These are phyloP conservation scores for Penicillium taxi DNA, from an alignment of 495 filamentous ascomycete genomes.

Conservation along the genomic window DNA sequence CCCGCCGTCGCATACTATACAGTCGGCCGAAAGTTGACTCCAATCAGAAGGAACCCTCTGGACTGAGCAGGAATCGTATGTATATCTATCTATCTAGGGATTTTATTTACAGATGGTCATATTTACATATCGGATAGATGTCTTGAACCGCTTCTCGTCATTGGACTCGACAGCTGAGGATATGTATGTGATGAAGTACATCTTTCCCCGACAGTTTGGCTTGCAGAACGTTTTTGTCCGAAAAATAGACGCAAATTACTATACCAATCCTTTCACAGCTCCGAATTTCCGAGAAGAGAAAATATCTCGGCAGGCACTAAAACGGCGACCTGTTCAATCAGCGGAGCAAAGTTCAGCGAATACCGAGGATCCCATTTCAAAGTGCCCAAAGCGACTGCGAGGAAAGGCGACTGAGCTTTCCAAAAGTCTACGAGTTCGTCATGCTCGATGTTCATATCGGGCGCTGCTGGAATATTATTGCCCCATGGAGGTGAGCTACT, in stretches of 20 bases:
- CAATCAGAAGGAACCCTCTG: conserved; percentile 59
- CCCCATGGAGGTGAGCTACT: conserved; percentile 43
- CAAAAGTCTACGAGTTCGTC: conserved; percentile 57
- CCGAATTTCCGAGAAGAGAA: conserved; percentile 79
- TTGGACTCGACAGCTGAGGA: conserved; percentile 43
- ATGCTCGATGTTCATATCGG: conserved; percentile 68
- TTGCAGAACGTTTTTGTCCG: conserved; percentile 88
- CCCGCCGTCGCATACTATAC: conserved; percentile 82
- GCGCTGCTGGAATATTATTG: conserved; percentile 76
- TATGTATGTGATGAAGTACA: conserved; percentile 75
- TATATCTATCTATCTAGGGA: conserved; percentile 14
- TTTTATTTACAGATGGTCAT: background rate
- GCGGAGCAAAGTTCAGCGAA: too few species aligned
- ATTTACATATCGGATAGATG: conserved; percentile 47
- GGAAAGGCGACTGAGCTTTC: conserved; percentile 53
- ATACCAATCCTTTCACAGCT: conserved; percentile 64
- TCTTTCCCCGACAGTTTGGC: conserved; percentile 86
- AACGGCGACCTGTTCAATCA: too few species aligned
- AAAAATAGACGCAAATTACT: conserved; percentile 52
- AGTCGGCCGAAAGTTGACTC: conserved; percentile 60
- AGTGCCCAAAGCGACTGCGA: conserved; percentile 64
- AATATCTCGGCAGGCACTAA: conserved; percentile 41
- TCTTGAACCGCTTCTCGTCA: conserved; percentile 66
- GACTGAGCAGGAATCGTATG: conserved; percentile 75
- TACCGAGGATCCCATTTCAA: background rate